phyloP scores from a whole-genome alignment of 2,329 filamentous ascomycete genomes.

The Fusarium stilboides region DNA sequence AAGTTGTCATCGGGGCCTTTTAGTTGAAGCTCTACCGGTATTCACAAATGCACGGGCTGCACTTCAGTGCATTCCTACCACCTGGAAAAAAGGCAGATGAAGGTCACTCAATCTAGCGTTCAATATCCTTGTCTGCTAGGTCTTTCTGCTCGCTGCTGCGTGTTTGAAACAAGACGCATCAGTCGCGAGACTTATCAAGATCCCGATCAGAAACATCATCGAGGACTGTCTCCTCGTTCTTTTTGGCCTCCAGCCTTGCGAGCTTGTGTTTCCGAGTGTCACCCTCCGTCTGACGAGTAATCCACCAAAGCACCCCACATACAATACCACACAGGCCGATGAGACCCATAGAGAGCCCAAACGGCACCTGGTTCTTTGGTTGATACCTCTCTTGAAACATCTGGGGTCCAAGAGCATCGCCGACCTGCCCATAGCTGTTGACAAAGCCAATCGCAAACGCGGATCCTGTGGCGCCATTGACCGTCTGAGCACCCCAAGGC shows the following conservation, averaged over 20 bases:
- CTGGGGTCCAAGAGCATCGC: constrained; percentile 13
- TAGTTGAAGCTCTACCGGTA: too few relatives aligned
- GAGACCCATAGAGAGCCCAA: constrained; percentile 54
- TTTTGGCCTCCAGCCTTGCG: constrained; percentile 58
- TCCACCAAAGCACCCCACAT: constrained; percentile 62
- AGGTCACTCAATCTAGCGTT: too few relatives aligned
- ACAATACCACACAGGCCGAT: constrained; percentile 57
- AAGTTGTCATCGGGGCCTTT: too few relatives aligned
- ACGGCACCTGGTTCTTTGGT: constrained; percentile 61
- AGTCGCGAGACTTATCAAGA: constrained; percentile 19
- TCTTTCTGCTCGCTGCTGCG: background rate
- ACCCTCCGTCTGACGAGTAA: constrained; percentile 60
- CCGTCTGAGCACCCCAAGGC: constrained; percentile 39
- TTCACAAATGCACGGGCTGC: too few relatives aligned
- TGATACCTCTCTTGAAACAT: constrained; percentile 60
- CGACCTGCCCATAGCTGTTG: constrained; percentile 19
- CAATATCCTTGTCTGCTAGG: background rate
- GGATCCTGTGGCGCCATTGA: constrained; percentile 9
- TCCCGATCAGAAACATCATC: constrained; percentile 57
- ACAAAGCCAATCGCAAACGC: constrained; percentile 18
- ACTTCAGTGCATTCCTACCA: too few relatives aligned
- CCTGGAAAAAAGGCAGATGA: too few relatives aligned
- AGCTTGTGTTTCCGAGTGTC: constrained; percentile 62
- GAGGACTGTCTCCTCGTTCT: constrained; percentile 58
- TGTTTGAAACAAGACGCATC: background rate